Evolutionary conservation across 106 monocot genomes (phyloP), one percentile per base, ranked within the genome.

Genomic region (Acanthochlamys bracteata): DNA sequence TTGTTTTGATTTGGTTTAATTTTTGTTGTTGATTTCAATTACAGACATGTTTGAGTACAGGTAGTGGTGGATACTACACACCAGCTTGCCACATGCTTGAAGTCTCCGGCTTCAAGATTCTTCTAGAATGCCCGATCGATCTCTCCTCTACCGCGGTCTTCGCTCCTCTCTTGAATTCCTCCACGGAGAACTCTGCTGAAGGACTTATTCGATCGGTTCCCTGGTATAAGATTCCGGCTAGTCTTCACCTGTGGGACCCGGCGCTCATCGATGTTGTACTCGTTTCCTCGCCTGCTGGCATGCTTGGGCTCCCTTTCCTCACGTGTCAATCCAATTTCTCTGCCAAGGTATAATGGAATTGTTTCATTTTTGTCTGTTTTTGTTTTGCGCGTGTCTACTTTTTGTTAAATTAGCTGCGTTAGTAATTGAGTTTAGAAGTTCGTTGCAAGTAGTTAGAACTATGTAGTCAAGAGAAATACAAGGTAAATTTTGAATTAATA

Each of bases 291-390:
- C 91, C 96, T 20, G 55, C 64, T 25, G 90, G 69, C n/a, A 76
- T 98, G 67, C 96, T 98, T 17, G 96, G 96, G 25, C 67, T 98
- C 58, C 96, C 96, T 0, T 85, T 91, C 70, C 91, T 98, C 20
- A 73, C 84, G 13, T 71, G 83, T 9, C 66, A 71, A 39, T 65
- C 63, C 25, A 76, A 66, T 15, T 96, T 96, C 67, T 68, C 77
- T 14, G 80, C 71, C 27, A 80, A 78, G 84, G 87, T 94, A 25
- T 4, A 19, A 7, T 43, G 7, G 43, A 43, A 43, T 7, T 8
- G 43, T 43, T 43, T 13, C 13, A 13, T 13, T 43, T 8, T 13
- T 8, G 43, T 43, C 7, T 43, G 13, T 13, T 13, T 43, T 43
- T 13, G 13, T 43, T 7, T 13, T 8, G 13, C 7, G 43, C 13